Evolutionary conservation across 768 basidiomycete genomes (phyloP).

Genomic region (Chalciporus chontae): DNA sequence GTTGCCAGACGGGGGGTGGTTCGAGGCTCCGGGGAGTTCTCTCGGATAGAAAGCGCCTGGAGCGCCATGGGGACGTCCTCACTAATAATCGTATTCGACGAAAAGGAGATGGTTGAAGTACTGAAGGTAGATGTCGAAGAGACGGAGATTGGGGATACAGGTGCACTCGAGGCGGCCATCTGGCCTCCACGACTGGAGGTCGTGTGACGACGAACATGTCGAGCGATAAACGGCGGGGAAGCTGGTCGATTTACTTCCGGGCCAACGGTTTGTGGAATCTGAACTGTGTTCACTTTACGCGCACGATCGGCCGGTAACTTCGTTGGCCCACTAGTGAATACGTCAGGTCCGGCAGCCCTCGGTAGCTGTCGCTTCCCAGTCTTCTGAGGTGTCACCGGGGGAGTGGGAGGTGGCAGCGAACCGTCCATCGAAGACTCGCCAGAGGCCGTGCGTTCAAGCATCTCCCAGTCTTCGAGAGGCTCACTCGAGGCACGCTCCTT

Average conservation of each 20-base stretch:
- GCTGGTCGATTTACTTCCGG: constrained; percentile 22
- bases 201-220: constrained; percentile 33
- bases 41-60: constrained; percentile 15
- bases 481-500: constrained; percentile 34
- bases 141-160: constrained; percentile 29
- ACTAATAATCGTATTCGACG: constrained; percentile 13
- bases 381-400: constrained; percentile 22
- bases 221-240: constrained; percentile 32
- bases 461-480: constrained; percentile 32
- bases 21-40: constrained; percentile 20
- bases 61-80: constrained; percentile 20
- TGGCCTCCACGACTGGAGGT: constrained; percentile 31
- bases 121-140: constrained; percentile 27
- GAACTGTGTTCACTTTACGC: constrained; percentile 25
- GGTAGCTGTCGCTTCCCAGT: constrained; percentile 13
- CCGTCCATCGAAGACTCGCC: constrained; percentile 24
- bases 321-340: constrained; percentile 13
- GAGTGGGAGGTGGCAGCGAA: constrained; percentile 18
- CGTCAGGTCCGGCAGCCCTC: constrained; percentile 5
- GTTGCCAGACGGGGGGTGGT: constrained; percentile 13
- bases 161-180: constrained; percentile 28
- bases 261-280: constrained; percentile 18
- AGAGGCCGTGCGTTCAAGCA: constrained; percentile 29
- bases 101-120: constrained; percentile 17
- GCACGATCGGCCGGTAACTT: constrained; percentile 13